Evolutionary conservation across 176 grass and related monocot species (phyloP).

Genomic region (Oryza australiensis): DNA sequence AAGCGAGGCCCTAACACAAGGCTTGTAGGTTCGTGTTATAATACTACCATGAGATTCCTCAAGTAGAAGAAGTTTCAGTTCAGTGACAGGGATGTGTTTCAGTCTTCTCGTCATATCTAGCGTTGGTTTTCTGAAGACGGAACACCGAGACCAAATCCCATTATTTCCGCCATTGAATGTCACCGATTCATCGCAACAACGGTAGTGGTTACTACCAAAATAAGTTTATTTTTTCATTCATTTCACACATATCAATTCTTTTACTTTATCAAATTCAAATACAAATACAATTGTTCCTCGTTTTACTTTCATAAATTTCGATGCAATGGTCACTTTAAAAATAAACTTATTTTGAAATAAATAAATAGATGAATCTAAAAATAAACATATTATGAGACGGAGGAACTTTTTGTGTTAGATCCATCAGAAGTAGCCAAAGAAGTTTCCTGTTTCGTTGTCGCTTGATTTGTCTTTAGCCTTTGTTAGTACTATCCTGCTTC

Average conservation of each 20-base stretch:
- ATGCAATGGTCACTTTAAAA: too few species aligned
- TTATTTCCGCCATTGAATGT: not conserved
- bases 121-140: not conserved
- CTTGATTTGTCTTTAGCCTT: not conserved
- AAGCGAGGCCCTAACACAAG: slow-evolving; percentile 1
- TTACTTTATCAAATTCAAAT: too few species aligned
- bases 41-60: not conserved
- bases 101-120: not conserved
- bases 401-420: not conserved
- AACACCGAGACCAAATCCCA: not conserved
- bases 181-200: not conserved
- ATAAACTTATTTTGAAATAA: too few species aligned
- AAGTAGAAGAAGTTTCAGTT: not conserved
- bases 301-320: too few species aligned
- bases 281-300: too few species aligned
- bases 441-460: not conserved
- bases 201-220: too few species aligned
- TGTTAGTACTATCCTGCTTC: not conserved
- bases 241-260: too few species aligned
- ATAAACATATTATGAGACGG: too few species aligned
- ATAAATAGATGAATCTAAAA: too few species aligned
- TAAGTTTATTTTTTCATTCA: too few species aligned
- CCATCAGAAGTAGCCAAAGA: not conserved
- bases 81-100: not conserved
- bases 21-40: not conserved